Percentiles rank a stretch among this genome's conserved stretches.
These are phyloP conservation scores for Metschnikowia shivogae DNA, from an alignment of 805 yeast species.

Conservation along the genomic window DNA sequence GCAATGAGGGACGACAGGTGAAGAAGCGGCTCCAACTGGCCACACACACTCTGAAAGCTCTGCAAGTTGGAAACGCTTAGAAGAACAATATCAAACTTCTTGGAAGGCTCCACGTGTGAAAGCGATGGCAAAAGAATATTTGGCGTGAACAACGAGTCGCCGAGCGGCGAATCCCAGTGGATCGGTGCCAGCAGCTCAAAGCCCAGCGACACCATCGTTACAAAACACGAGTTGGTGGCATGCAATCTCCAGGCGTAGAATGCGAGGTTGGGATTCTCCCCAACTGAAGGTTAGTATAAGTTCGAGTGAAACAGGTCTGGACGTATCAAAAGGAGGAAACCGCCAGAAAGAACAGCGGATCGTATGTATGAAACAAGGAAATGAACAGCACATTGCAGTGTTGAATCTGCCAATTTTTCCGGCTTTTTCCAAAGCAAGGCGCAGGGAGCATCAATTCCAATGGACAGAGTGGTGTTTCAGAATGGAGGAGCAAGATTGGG, in stretches of 20 bases:
- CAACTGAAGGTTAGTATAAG: conserved; percentile 36
- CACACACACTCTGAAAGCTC: conserved; percentile 32
- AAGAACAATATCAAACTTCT: conserved; percentile 33
- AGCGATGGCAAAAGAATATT: conserved; percentile 14
- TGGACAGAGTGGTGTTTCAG: no score
- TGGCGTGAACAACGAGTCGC: conserved; percentile 16
- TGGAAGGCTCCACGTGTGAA: conserved; percentile 12
- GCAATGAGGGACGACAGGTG: conserved; percentile 47
- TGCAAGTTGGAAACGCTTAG: conserved; percentile 35
- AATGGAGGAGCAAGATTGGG: no score
- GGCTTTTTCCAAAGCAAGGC: no score
- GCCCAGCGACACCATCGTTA: conserved; percentile 37
- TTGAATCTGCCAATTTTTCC: no score
- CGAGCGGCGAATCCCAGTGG: conserved; percentile 17
- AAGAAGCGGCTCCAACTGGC: conserved; percentile 23
- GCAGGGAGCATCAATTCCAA: no score
- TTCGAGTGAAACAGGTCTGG: no score
- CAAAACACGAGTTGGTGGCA: conserved; percentile 35
- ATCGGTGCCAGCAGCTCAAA: conserved; percentile 18
- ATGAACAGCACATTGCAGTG: no score
- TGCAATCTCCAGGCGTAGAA: conserved; percentile 59
- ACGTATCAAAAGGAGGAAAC: no score
- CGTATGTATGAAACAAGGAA: no score
- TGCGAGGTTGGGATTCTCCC: conserved; percentile 53
- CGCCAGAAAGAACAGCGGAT: no score